Evolutionary conservation across 2,329 filamentous ascomycete species (phyloP), one percentile per base, ranked within the genome.

Genomic region (Coniella lustricola): DNA sequence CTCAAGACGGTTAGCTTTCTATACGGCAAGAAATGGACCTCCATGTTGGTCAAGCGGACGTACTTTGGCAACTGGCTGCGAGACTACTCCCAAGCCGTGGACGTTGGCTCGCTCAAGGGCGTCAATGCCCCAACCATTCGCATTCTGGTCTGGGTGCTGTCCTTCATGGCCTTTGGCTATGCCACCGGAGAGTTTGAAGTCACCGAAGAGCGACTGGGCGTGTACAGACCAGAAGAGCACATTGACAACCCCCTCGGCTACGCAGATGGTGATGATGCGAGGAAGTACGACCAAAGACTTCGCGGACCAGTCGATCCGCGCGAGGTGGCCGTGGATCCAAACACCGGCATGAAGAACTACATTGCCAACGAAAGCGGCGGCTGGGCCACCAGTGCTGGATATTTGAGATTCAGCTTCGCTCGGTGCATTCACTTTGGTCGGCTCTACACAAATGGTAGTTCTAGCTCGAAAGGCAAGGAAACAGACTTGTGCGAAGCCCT

Each of bases 261-360:
- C 62, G 88, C 87, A 41, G 90, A 97, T 58, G 87, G 88, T 57
- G 60, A 79, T 55, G 93, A 98, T 68, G 93, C 93, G 4, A 80
- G 88, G 52, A 79, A 85, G 59, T 90, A 81, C 60, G 93, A 97
- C 63, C 69, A 76, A 33, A 84, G 93, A 21, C 79, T 97, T 7
- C 84, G 93, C 44, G 86, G 83, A 1, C 90, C 90, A 0, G 82
- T 97, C 8, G 71, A 80, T 51, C 76, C 77, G 4, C 66, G 78
- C 35, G 87, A 93, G 61, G 79, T 87, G 17, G 81, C 87, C 51
- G 78, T 93, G 49, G 87, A 93, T 59, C 69, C 70, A 31, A 70
- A 77, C 5, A 93, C 87, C 1, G 90, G 90, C n/a, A 95, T 98
- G 91, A 98, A 97, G 68, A 97, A 97, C 64, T 98, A 98, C 66